Percentiles rank a stretch among this genome's conserved stretches.
Evolutionary conservation across 2,329 filamentous ascomycete genomes (phyloP).

Genomic region (Coniochaeta hoffmannii): DNA sequence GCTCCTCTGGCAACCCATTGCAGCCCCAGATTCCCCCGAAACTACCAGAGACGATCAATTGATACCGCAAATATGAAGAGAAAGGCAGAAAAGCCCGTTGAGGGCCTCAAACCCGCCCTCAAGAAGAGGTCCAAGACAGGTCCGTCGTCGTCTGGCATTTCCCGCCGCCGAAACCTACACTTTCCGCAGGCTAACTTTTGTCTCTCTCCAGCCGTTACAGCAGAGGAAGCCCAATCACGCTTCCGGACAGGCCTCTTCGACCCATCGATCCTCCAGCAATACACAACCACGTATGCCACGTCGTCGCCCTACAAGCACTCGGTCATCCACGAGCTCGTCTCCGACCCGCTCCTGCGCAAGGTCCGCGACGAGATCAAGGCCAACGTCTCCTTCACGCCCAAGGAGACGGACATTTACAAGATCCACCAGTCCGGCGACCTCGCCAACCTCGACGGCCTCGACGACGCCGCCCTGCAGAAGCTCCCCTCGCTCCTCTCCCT

Average conservation of each 20-base stretch:
- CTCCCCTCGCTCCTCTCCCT: constrained; percentile 84
- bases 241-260: constrained; percentile 64
- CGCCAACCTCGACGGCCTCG: constrained; percentile 90
- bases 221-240: constrained; percentile 44
- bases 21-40: not conserved
- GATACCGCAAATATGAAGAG: constrained; percentile 44
- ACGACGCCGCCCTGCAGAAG: constrained; percentile 75
- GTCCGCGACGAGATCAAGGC: constrained; percentile 85
- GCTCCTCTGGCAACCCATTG: not conserved
- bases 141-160: constrained; percentile 19
- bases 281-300: constrained; percentile 53
- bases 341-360: constrained; percentile 72
- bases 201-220: constrained; percentile 31
- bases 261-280: constrained; percentile 45
- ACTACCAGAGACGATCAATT: constrained; percentile 12
- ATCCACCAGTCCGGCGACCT: constrained; percentile 98
- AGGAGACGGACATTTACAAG: constrained; percentile 99
- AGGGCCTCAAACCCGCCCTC: constrained; percentile 29
- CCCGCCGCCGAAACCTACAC: not conserved
- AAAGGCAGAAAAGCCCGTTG: constrained; percentile 44
- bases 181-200: constrained; percentile 6
- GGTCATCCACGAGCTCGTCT: constrained; percentile 75
- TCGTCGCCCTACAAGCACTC: constrained; percentile 82
- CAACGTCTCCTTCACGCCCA: constrained; percentile 92
- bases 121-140: constrained; percentile 49